A percentile compares a stretch with the other conserved stretches of the same genome.
phyloP scores from a whole-genome alignment of 805 yeast genomes.

The Crinitomyces ghanaensis region DNA sequence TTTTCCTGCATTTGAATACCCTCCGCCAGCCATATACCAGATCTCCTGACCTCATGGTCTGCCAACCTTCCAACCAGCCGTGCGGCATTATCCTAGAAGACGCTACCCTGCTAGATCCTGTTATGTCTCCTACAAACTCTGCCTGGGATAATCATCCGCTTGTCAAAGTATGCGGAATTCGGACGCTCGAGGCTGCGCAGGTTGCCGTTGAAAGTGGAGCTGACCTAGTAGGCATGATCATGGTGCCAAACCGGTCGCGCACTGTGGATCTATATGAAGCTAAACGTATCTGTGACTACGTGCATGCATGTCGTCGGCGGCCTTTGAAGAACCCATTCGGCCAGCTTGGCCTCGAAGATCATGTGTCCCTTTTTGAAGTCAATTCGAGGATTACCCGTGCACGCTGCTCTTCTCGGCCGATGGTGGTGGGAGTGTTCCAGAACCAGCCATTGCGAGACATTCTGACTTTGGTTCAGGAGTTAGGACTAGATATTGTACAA shows the following conservation, averaged over 20 bases:
- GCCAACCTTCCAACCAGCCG: too few relatives aligned
- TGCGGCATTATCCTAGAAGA: too few relatives aligned
- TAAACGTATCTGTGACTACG: slow-evolving; percentile 30
- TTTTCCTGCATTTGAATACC: too few relatives aligned
- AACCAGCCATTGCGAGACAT: slow-evolving; percentile 68
- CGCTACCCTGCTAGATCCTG: too few relatives aligned
- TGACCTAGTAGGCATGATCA: slow-evolving; percentile 47
- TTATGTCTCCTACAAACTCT: too few relatives aligned
- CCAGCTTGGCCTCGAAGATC: slow-evolving; percentile 5
- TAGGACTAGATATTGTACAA: slow-evolving; percentile 68
- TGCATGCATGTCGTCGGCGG: slow-evolving; percentile 12
- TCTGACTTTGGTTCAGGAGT: slow-evolving; percentile 27
- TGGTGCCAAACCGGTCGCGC: slow-evolving; percentile 74
- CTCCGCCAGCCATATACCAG: too few relatives aligned
- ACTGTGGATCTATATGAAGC: slow-evolving; percentile 47
- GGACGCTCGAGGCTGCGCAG: slow-evolving; percentile 14
- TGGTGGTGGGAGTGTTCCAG: slow-evolving; percentile 79
- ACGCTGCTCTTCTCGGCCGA: slow-evolving; percentile 40
- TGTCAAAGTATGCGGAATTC: slow-evolving; percentile 83
- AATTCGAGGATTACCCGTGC: slow-evolving; percentile 8
- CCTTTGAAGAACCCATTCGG: background rate
- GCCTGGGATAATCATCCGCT: slow-evolving; percentile 26
- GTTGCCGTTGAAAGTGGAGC: slow-evolving; percentile 1
- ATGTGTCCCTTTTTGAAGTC: slow-evolving; percentile 13
- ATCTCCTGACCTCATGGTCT: too few relatives aligned